These are phyloP conservation scores for Aphelidium insulamus DNA, from an alignment of 371 early-diverging fungal species.

Conservation along the genomic window DNA sequence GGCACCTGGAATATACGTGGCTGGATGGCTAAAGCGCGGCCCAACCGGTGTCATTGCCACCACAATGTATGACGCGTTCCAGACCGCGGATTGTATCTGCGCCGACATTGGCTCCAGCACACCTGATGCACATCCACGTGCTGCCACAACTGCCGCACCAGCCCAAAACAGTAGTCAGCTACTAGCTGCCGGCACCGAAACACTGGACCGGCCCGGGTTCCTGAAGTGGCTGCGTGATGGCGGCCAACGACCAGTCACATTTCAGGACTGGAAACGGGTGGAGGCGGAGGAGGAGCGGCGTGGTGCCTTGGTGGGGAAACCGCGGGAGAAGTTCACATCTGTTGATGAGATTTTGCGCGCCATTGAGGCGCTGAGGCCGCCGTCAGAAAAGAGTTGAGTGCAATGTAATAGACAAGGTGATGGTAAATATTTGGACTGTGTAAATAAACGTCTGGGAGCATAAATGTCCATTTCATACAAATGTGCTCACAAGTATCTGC, in stretches of 20 bases:
- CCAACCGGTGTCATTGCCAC: conserved; percentile 83
- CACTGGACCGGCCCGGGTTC: conserved; percentile 3
- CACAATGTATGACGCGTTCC: conserved; percentile 80
- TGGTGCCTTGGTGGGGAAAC: conserved; percentile 42
- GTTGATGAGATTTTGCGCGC: conserved; percentile 50
- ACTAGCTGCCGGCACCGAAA: neutral
- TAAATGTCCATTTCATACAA: too few relatives aligned
- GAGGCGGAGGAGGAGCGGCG: conserved; percentile 44
- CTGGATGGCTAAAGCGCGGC: conserved; percentile 90
- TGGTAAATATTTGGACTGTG: too few relatives aligned
- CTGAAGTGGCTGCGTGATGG: conserved; percentile 6
- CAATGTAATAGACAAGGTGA: too few relatives aligned
- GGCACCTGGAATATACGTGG: conserved; percentile 45
- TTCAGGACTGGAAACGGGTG: conserved; percentile 55
- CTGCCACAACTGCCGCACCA: neutral
- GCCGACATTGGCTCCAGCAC: conserved; percentile 22
- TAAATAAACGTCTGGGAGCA: too few relatives aligned
- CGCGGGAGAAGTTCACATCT: conserved; percentile 49
- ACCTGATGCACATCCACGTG: conserved; percentile 2
- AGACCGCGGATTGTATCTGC: conserved; percentile 58
- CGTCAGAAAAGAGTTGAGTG: too few relatives aligned
- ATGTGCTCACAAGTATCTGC: too few relatives aligned
- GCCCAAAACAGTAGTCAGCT: neutral
- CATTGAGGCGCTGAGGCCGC: too few relatives aligned
- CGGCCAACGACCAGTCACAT: conserved; percentile 25